Conservation (phyloP, 352 stramenopile genomes). For the Blastocystis sp. region DNA sequence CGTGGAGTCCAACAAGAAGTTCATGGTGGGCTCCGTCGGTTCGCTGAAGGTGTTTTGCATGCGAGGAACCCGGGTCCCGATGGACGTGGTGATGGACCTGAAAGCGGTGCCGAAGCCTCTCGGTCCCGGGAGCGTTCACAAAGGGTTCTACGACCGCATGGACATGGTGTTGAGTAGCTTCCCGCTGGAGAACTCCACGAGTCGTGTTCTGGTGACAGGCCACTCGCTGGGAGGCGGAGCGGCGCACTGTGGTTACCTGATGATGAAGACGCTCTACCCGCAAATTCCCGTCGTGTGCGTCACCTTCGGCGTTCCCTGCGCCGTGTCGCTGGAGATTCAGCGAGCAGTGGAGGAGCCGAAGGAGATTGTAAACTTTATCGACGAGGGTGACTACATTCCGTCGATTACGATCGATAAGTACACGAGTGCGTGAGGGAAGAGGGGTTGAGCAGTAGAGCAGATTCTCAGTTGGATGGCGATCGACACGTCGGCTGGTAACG, state of each 20-base stretch:
- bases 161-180: not conserved
- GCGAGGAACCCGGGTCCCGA: not conserved
- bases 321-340: not conserved
- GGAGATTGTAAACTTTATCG: slow-evolving; percentile 53
- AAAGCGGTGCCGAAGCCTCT: slow-evolving; percentile 37
- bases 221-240: slow-evolving; percentile 30
- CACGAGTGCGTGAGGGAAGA: not conserved
- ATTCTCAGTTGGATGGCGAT: slow-evolving; percentile 16
- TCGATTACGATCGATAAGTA: slow-evolving; percentile 51
- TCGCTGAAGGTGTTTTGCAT: slow-evolving; percentile 11
- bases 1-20: slow-evolving; percentile 6
- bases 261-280: slow-evolving; percentile 37
- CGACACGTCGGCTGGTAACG: not conserved
- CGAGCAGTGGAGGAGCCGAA: slow-evolving; percentile 8
- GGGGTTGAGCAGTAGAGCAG: not conserved
- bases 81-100: slow-evolving; percentile 15
- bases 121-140: not conserved
- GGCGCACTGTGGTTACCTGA: slow-evolving; percentile 30
- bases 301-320: slow-evolving; percentile 43
- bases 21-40: slow-evolving; percentile 14
- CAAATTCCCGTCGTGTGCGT: slow-evolving; percentile 26
- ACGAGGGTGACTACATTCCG: slow-evolving; percentile 49
- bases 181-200: not conserved
- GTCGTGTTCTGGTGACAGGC: slow-evolving; percentile 13
- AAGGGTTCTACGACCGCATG: slow-evolving; percentile 47